These are phyloP conservation scores for Ascomycota sp. DNA, from an alignment of 2,329 filamentous ascomycete species.

Conservation along the genomic window DNA sequence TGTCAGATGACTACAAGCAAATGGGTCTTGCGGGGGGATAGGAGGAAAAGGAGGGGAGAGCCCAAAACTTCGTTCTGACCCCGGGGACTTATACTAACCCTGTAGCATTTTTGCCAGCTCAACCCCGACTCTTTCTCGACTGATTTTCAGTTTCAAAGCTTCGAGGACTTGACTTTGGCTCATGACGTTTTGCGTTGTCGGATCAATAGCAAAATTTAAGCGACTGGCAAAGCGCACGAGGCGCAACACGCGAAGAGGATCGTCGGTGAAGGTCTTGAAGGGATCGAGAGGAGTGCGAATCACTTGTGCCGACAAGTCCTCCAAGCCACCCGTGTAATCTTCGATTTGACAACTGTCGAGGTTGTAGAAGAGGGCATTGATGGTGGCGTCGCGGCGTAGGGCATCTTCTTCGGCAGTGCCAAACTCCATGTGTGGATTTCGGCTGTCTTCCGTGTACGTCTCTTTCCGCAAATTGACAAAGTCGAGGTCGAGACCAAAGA, in stretches of 20 bases:
- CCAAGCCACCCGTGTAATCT: constrained; percentile 61
- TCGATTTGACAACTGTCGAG: constrained; percentile 58
- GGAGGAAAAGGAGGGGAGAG: too few relatives aligned
- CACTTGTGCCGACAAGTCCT: constrained; percentile 47
- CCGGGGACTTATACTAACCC: neutral
- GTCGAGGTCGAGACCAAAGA: constrained; percentile 75
- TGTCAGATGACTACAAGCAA: too few relatives aligned
- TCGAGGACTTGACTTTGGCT: constrained; percentile 51
- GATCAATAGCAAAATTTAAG: constrained; percentile 57
- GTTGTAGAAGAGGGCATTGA: constrained; percentile 94
- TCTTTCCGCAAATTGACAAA: constrained; percentile 88
- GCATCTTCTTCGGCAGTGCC: constrained; percentile 83
- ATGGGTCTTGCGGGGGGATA: too few relatives aligned
- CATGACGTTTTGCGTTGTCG: constrained; percentile 50
- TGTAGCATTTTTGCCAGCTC: constrained; percentile 28
- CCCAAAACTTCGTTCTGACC: too few relatives aligned
- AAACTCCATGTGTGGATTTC: constrained; percentile 83
- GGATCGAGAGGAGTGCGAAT: constrained; percentile 76
- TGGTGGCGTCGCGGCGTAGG: constrained; percentile 67
- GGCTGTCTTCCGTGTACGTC: constrained; percentile 68
- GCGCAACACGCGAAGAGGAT: constrained; percentile 68
- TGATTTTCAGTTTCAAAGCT: constrained; percentile 72
- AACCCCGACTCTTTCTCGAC: constrained; percentile 64
- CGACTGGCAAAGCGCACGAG: constrained; percentile 79
- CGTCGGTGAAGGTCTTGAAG: constrained; percentile 80